These are phyloP conservation scores for Phytophthora tubulina DNA, from an alignment of 352 stramenopile species.

Conservation along the genomic window DNA sequence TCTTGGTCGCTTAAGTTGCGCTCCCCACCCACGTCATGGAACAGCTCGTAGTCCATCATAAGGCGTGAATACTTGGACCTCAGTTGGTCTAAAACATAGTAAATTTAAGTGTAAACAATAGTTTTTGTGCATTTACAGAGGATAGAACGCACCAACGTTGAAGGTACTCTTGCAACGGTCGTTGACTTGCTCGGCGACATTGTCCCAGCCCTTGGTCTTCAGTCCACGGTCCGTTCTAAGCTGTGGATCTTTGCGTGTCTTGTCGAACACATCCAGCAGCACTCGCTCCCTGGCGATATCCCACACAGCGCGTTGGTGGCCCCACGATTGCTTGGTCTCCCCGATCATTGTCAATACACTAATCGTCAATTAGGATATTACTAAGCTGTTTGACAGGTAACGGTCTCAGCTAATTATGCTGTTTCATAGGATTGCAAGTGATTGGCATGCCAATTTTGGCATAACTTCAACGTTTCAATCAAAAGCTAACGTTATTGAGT, in stretches of 20 bases:
- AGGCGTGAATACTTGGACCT: conserved; percentile 44
- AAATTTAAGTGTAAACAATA: not conserved
- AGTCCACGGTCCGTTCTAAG: conserved; percentile 35
- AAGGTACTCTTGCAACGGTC: conserved; percentile 36
- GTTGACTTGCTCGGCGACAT: conserved; percentile 40
- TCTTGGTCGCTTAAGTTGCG: conserved; percentile 21
- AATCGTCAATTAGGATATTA: conserved; percentile 7
- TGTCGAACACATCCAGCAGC: conserved; percentile 40
- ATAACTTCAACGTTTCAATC: not conserved
- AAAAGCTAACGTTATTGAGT: not conserved
- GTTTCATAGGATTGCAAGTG: not conserved
- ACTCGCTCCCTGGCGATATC: conserved; percentile 30
- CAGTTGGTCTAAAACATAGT: conserved; percentile 35
- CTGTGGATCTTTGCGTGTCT: conserved; percentile 30
- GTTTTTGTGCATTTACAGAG: not conserved
- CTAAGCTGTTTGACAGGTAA: conserved; percentile 27
- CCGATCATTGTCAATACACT: conserved; percentile 19
- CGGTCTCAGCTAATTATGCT: conserved; percentile 4
- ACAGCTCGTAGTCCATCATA: conserved; percentile 49
- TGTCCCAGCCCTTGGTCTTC: conserved; percentile 29
- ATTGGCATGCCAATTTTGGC: too few relatives aligned
- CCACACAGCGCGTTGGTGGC: conserved; percentile 41
- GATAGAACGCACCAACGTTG: conserved; percentile 26
- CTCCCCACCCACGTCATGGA: conserved; percentile 31
- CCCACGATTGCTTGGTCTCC: conserved; percentile 27